A percentile compares a stretch with the other conserved stretches of the same genome.
Conservation (phyloP, 805 yeast species). For the Pichia cabralensis region DNA sequence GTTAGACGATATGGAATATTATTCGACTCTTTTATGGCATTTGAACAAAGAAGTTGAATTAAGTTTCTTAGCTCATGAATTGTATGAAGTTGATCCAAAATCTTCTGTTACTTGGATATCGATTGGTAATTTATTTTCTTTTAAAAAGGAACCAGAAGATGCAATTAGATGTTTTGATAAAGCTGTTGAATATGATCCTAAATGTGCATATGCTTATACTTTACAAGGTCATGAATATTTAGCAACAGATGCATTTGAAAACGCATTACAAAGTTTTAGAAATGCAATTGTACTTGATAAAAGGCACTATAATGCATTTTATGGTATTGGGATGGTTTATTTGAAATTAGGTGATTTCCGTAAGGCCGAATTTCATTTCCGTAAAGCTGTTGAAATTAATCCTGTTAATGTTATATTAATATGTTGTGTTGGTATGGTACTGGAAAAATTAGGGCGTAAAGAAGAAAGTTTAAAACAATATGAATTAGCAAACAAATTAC, state of each 20-base stretch:
- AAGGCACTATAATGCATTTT: slow-evolving; percentile 87
- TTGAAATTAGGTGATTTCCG: slow-evolving; percentile 76
- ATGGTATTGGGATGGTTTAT: slow-evolving; percentile 92
- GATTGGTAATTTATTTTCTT: slow-evolving; percentile 79
- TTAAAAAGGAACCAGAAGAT: slow-evolving; percentile 76
- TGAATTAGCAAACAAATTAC: slow-evolving; percentile 71
- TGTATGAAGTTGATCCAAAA: slow-evolving; percentile 49
- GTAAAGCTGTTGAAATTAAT: slow-evolving; percentile 79
- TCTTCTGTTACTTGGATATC: slow-evolving; percentile 87
- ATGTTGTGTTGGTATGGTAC: slow-evolving; percentile 90
- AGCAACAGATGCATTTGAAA: slow-evolving; percentile 81
- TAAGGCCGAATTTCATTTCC: slow-evolving; percentile 77
- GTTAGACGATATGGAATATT: slow-evolving; percentile 80
- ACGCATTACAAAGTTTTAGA: slow-evolving; percentile 77
- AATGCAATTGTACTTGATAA: slow-evolving; percentile 67
- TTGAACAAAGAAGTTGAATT: slow-evolving; percentile 69
- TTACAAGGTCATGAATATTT: slow-evolving; percentile 89
- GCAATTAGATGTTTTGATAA: slow-evolving; percentile 81
- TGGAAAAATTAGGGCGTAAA: slow-evolving; percentile 62
- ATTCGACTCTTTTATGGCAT: slow-evolving; percentile 90
- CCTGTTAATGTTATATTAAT: slow-evolving; percentile 83
- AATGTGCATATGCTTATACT: slow-evolving; percentile 82
- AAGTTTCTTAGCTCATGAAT: slow-evolving; percentile 74
- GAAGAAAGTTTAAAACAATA: slow-evolving; percentile 74
- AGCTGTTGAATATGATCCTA: slow-evolving; percentile 51